These are phyloP conservation scores for Cytospora piceae DNA, from an alignment of 2,329 filamentous ascomycete species.

Conservation along the genomic window DNA sequence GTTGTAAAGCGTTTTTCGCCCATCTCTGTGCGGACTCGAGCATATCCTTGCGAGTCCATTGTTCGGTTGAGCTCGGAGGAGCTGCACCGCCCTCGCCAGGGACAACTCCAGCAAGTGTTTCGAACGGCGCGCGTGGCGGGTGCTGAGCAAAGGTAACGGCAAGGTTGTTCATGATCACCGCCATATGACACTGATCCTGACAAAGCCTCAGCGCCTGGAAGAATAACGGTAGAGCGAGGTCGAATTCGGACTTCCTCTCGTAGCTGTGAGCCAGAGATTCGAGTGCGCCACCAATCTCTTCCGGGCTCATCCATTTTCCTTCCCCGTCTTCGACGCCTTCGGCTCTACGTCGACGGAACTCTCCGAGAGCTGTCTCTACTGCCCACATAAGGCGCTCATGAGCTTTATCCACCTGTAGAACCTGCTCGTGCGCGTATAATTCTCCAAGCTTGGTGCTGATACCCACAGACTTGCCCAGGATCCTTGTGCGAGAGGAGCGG, in stretches of 20 bases:
- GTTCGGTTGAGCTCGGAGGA: conserved; percentile 30
- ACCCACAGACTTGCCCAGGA: conserved; percentile 74
- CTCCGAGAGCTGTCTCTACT: conserved; percentile 77
- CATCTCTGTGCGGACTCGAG: conserved; percentile 74
- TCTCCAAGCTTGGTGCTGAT: conserved; percentile 84
- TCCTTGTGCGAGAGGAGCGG: conserved; percentile 54
- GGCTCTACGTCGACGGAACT: conserved; percentile 68
- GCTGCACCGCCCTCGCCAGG: conserved; percentile 25
- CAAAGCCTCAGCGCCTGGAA: conserved; percentile 78
- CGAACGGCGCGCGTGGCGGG: conserved; percentile 45
- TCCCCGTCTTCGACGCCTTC: conserved; percentile 73
- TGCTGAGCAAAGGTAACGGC: conserved; percentile 74
- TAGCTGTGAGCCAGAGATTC: conserved; percentile 80
- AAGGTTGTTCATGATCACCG: conserved; percentile 85
- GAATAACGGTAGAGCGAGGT: conserved; percentile 83
- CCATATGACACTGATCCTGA: conserved; percentile 73
- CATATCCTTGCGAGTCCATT: conserved; percentile 60
- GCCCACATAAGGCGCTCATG: conserved; percentile 79
- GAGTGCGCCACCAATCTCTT: conserved; percentile 73
- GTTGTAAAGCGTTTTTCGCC: conserved; percentile 75
- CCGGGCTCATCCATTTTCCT: conserved; percentile 69
- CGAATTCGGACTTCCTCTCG: conserved; percentile 72
- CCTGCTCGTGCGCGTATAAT: conserved; percentile 76
- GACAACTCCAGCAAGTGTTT: conserved; percentile 36
- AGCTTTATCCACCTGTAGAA: conserved; percentile 73